Base-by-base conservation (phyloP, 1,139 yeast species). In the Sugiyamaella japonica region DNA sequence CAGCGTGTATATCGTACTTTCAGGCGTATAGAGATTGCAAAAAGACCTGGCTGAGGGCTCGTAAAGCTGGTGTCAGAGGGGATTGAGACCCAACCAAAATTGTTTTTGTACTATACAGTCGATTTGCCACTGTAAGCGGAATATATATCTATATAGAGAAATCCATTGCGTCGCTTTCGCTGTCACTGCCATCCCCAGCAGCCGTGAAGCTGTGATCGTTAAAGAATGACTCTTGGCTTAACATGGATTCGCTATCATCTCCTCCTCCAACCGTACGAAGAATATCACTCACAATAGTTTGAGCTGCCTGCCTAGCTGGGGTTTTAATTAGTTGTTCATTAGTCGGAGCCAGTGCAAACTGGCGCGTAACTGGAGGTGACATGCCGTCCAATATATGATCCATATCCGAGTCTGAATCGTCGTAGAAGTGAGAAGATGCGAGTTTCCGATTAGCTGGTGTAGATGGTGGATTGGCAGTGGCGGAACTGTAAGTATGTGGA, bases 1-100 rank as follows among this genome's bases (percentile, higher is more conserved):
- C 81, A 28, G 82, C 82, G 57, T 93, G 99, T 69, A 81, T 79
- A 60, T 96, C 88, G 59, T 91, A 89, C 66, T 93, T 91, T 68
- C 90, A 86, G 63, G 97, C 97, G 0, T 93, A 91, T 67, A 78
- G 90, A 59, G 98, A 93, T 66, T 93, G 99, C 71, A 85, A 86
- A 66, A 84, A 84, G 66, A 96, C 86, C 64, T 91, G 96, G 85
- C 67, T 74, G 48, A 64, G 66, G 13, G 52, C 53, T 3, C 55
- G 57, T 10, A 51, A 45, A 31, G 57, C 54, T 4, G 52, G 42
- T 4, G 52, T 48, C 5, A 15, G 13, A 4, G 28, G 37, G 2
- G 31, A n/a, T 20, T 20, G 43, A 39, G 15, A 29, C 34, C 34
- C 34, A 29, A 29, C 25, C 6, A 20, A 20, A 20, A 20, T 20